Base-by-base conservation (phyloP, 768 basidiomycete species). In the Phylloporus sp. region DNA sequence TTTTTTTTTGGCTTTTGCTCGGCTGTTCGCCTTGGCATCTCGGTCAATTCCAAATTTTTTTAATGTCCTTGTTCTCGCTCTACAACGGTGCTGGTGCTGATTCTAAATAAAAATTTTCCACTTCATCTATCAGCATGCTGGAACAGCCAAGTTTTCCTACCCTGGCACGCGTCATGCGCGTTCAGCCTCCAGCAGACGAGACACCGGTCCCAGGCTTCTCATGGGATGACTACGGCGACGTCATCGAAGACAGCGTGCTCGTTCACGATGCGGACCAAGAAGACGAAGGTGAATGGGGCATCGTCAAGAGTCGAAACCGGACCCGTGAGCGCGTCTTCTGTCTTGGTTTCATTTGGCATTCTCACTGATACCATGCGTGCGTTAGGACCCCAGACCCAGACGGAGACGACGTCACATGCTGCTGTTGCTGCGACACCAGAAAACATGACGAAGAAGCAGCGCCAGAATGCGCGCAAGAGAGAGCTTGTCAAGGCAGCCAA, bases 201-300 rank as follows among this genome's bases (percentile, higher is more conserved):
- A 72, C 74, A 36, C 84, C 86, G 15, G 81, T 79, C 8, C 67
- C 73, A 6, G 86, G 87, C 0, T 86, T 85, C 64, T 80, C 85
- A 0, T 88, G 85, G 88, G 82, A 70, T 0, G 87, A 90, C 70
- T 89, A 89, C 60, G 88, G 89, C 50, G 85, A 88, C 46, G 80
- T 80, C 20, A 66, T 78, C 45, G 61, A 61, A 16, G 69, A 63
- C 0, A 58, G 56, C 29, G 64, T 68, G 34, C 76, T 69, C 11
- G 76, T 73, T n/a, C 76, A 77, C 44, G 83, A 82, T 39, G 81
- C 79, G 5, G 85, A 82, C 52, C 82, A 79, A 24, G 88, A 87
- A 63, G 88, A 88, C 48, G 88, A 85, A 45, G 86, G 82, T 3
- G 76, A 73, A 16, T 91, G 89, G 91, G 86, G 81, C 22, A 80